phyloP scores from a whole-genome alignment of 192 early-diverging fungal species.

The Rhizophlyctis rosea region DNA sequence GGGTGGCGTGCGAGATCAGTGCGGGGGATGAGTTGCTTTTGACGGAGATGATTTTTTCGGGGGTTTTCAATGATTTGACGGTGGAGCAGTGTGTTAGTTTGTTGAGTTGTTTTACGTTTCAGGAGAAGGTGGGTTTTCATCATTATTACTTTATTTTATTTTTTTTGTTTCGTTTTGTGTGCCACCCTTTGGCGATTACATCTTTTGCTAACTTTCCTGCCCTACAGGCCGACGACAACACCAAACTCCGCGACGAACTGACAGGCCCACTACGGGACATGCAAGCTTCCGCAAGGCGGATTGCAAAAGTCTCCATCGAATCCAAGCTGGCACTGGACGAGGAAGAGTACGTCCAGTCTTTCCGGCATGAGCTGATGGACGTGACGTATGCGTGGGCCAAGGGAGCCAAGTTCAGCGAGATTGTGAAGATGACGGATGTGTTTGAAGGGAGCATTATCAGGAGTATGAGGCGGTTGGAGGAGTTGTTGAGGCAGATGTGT shows the following conservation, averaged over 20 bases:
- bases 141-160: constrained; percentile 1
- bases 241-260: constrained; percentile 69
- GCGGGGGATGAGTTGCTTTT: constrained; percentile 91
- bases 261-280: constrained; percentile 68
- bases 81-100: constrained; percentile 83
- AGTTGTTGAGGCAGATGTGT: constrained; percentile 85
- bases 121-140: constrained; percentile 56
- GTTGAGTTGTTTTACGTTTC: constrained; percentile 88
- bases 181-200: too few species aligned
- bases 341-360: constrained; percentile 82
- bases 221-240: not conserved
- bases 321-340: constrained; percentile 84
- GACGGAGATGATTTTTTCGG: constrained; percentile 96
- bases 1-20: constrained; percentile 96
- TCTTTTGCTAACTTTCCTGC: too few species aligned
- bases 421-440: constrained; percentile 90
- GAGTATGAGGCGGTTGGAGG: constrained; percentile 83
- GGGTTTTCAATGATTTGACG: constrained; percentile 90
- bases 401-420: constrained; percentile 89
- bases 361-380: constrained; percentile 89
- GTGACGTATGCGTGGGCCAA: constrained; percentile 89
- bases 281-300: constrained; percentile 80
- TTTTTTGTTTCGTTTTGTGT: too few species aligned
- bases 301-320: constrained; percentile 83
- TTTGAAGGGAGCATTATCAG: constrained; percentile 95